Evolutionary conservation across 2,329 filamentous ascomycete genomes (phyloP).

Genomic region (Bipolaris bicolor): DNA sequence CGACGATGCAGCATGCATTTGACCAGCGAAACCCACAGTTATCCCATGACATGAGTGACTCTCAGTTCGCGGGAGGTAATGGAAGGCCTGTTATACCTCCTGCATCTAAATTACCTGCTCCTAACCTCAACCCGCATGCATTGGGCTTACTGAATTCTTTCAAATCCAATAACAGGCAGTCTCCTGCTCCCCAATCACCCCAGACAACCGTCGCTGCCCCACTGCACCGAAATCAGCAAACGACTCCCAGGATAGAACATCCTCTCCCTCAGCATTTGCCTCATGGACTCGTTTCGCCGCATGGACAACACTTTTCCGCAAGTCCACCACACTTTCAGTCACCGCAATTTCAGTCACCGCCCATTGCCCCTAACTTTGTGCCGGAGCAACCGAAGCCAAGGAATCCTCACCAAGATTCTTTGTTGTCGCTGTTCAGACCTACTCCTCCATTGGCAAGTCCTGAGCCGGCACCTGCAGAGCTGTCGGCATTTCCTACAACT

Average conservation of each 20-base stretch:
- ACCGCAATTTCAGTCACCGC: conserved; percentile 36
- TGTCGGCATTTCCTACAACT: conserved; percentile 53
- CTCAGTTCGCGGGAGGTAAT: conserved; percentile 45
- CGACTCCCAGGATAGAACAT: conserved; percentile 32
- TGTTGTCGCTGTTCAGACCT: conserved; percentile 55
- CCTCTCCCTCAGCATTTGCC: conserved; percentile 29
- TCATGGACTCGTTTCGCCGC: conserved; percentile 36
- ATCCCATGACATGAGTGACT: conserved; percentile 31
- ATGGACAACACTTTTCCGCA: conserved; percentile 25
- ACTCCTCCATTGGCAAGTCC: conserved; percentile 34
- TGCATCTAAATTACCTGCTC: conserved; percentile 63
- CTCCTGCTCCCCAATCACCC: conserved; percentile 12
- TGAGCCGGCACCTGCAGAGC: conserved; percentile 53
- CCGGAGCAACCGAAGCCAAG: conserved; percentile 46
- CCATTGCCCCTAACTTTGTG: conserved; percentile 29
- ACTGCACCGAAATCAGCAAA: conserved; percentile 26
- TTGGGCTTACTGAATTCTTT: conserved; percentile 65
- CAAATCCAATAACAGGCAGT: conserved; percentile 49
- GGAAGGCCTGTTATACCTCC: conserved; percentile 58
- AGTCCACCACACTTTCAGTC: conserved; percentile 42
- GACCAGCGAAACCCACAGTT: conserved; percentile 15
- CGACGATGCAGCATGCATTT: conserved; percentile 33
- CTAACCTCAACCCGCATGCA: conserved; percentile 64
- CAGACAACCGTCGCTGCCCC: conserved; percentile 19
- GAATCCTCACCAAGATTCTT: conserved; percentile 52